Evolutionary conservation across 192 early-diverging fungal species (phyloP).

Genomic region (Linnemannia exigua): DNA sequence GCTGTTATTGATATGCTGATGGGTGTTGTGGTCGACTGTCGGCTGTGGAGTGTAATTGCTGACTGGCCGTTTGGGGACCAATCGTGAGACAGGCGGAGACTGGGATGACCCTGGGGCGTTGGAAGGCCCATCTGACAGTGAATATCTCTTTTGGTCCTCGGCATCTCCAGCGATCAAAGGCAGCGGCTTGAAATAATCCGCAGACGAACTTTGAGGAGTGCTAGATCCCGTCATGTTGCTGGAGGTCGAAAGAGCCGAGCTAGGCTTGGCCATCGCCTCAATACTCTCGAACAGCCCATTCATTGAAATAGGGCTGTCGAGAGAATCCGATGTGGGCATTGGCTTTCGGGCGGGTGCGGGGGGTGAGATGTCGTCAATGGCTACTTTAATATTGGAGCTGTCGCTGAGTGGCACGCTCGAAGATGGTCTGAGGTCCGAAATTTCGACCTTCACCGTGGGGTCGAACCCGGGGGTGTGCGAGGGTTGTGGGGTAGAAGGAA

Average conservation of each 20-base stretch:
- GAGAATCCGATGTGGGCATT: background rate
- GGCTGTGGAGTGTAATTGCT: constrained; percentile 11
- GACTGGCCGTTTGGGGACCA: constrained; percentile 35
- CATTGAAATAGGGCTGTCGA: constrained; percentile 41
- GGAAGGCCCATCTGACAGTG: constrained; percentile 32
- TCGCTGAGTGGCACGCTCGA: background rate
- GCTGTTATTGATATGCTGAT: background rate
- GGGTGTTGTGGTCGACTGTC: background rate
- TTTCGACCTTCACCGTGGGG: constrained; percentile 38
- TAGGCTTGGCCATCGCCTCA: constrained; percentile 42
- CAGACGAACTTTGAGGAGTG: background rate
- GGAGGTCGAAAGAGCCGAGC: background rate
- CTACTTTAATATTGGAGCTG: constrained; percentile 28
- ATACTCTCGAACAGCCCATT: constrained; percentile 54
- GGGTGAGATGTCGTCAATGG: constrained; percentile 25
- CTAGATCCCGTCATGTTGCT: background rate
- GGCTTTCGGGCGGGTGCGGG: background rate
- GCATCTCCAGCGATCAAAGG: constrained; percentile 30
- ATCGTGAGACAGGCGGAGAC: constrained; percentile 23
- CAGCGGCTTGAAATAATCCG: constrained; percentile 38
- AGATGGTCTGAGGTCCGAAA: constrained; percentile 26
- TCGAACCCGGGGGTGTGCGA: constrained; percentile 16
- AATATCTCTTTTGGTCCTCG: constrained; percentile 32
- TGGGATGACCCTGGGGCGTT: constrained; percentile 6
- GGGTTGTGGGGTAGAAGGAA: background rate